Percentiles rank a stretch among this genome's conserved stretches.
phyloP scores from a whole-genome alignment of 495 filamentous ascomycete genomes.

The Astrothelium macrocarpum region DNA sequence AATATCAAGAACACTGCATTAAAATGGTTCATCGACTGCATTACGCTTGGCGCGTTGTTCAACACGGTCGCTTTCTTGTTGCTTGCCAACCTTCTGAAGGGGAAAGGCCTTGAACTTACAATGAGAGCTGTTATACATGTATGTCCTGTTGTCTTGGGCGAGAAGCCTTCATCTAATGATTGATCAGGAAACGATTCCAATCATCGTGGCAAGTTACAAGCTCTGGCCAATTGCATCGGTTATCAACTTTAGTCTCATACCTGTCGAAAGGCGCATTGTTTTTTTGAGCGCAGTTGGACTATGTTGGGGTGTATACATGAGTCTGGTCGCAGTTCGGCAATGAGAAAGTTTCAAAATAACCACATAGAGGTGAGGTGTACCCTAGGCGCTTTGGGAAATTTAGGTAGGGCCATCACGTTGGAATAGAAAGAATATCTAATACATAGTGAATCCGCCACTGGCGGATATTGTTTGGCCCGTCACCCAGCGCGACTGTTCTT shows the following conservation, averaged over 20 bases:
- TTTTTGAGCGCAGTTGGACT: slow-evolving; percentile 73
- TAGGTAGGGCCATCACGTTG: not conserved
- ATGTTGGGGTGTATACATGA: slow-evolving; percentile 82
- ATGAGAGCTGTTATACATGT: not conserved
- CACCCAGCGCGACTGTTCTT: slow-evolving; percentile 27
- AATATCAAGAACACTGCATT: slow-evolving; percentile 61
- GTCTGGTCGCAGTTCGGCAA: slow-evolving; percentile 27
- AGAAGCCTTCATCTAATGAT: not conserved
- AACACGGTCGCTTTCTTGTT: slow-evolving; percentile 73
- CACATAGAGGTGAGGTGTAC: not conserved
- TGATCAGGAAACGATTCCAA: slow-evolving; percentile 26
- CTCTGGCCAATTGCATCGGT: slow-evolving; percentile 74
- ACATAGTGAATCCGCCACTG: slow-evolving; percentile 27
- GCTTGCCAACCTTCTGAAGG: slow-evolving; percentile 43
- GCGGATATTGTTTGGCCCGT: slow-evolving; percentile 29
- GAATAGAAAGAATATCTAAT: slow-evolving; percentile 9
- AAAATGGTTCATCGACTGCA: slow-evolving; percentile 71
- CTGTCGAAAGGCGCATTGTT: slow-evolving; percentile 63
- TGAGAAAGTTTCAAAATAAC: too few relatives aligned
- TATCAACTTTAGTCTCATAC: slow-evolving; percentile 70
- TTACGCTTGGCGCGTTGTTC: slow-evolving; percentile 60
- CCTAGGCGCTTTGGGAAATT: not conserved
- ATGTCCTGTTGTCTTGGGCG: not conserved
- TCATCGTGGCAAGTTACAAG: slow-evolving; percentile 66
- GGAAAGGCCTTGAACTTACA: slow-evolving; percentile 7